A percentile compares a stretch with the other conserved stretches of the same genome.
These are phyloP conservation scores for Ceratobasidium papillatum DNA, from an alignment of 1,284 basidiomycete species.

Conservation along the genomic window DNA sequence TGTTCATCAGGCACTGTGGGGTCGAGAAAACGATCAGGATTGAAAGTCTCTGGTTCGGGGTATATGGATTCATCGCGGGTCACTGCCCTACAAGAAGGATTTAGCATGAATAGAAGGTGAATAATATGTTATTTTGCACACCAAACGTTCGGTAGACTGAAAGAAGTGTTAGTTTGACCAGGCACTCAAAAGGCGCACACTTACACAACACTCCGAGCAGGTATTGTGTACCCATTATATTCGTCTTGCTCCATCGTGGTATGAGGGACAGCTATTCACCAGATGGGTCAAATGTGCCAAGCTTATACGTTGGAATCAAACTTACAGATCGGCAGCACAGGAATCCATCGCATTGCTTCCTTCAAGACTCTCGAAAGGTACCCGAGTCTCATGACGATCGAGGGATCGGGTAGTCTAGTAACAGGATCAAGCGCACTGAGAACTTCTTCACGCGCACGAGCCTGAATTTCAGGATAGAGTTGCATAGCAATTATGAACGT, in stretches of 20 bases:
- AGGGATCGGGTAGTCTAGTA: conserved; percentile 8
- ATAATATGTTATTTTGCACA: background rate
- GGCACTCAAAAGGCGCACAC: background rate
- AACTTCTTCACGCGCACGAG: conserved; percentile 34
- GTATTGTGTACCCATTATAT: conserved; percentile 29
- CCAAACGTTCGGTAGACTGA: conserved; percentile 11
- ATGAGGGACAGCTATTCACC: background rate
- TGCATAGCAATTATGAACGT: conserved; percentile 34
- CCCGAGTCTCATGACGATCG: background rate
- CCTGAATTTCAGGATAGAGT: conserved; percentile 14
- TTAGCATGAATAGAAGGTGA: background rate
- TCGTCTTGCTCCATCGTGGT: conserved; percentile 19
- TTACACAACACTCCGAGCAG: conserved; percentile 30
- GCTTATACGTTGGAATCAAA: background rate
- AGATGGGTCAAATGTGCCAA: background rate
- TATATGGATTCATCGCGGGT: conserved; percentile 34
- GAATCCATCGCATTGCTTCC: conserved; percentile 25
- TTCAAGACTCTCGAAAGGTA: conserved; percentile 28
- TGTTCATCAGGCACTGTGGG: conserved; percentile 6
- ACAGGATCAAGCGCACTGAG: conserved; percentile 17
- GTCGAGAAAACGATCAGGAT: conserved; percentile 31
- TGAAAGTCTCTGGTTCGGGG: conserved; percentile 30
- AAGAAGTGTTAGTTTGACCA: background rate
- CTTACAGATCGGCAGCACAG: conserved; percentile 19
- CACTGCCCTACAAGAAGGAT: conserved; percentile 1